Base-by-base conservation (phyloP, 2,329 filamentous ascomycete genomes). In the Fusarium nematophilum region DNA sequence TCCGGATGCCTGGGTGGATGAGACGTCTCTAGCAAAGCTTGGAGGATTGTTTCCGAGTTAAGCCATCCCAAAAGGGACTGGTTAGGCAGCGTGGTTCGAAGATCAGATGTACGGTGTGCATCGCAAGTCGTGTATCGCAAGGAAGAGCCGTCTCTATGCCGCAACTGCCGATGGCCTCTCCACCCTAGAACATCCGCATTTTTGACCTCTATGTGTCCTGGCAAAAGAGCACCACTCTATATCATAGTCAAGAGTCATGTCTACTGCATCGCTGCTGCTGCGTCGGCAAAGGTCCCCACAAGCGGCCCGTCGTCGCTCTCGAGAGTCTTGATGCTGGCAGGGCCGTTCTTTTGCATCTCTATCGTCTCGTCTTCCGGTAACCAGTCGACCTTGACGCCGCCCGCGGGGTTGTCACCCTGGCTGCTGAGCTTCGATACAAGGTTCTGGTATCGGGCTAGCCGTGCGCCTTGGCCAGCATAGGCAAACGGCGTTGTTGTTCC, bases 271-370 rank as follows among this genome's bases (percentile, higher is more conserved):
- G 80, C 82, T 9, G 80, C 80, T 17, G 82, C 83, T 17, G 84
- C 85, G 67, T 87, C 85, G 37, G 83, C 81, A 75, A 87, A 87
- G 13, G 84, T 86, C 36, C 85, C 84, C 11, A 87, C 83, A 33
- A 87, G 78, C 38, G 81, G 78, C 11, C 69, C 74, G 9, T 70
- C 69, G 25, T 75, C 73, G 21, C 70, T 69, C 15, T 75, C 70
- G n/a, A 73, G 55, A 5, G 71, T 73, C 57, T 72, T 73, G 47
- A 73, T 64, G 59, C 69, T 76, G 29, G 69, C 66, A 4, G 72
- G 59, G 14, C 67, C 69, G 44, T 77, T 77, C 48, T 71, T 76
- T 57, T 79, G 77, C 70, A 77, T 69, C 57, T 83, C 82, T 34
- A 77, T 70, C 30, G 72, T 76, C 56, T 83, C 81, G 43, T 85